Conservation (phyloP, 2,329 filamentous ascomycete genomes). For the Sporothrix inflata region DNA sequence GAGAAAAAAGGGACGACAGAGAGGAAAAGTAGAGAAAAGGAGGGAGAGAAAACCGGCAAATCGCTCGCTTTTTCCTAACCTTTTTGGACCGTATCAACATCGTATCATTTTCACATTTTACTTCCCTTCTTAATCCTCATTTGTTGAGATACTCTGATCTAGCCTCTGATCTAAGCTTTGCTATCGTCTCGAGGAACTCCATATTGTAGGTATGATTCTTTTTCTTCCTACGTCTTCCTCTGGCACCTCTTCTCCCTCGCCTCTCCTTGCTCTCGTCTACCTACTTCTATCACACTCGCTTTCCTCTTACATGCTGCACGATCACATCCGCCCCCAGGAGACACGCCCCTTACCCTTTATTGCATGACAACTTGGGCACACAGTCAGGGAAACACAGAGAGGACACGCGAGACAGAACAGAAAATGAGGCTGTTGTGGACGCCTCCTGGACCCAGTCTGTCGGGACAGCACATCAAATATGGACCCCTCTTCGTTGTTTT, state of each 20-base stretch:
- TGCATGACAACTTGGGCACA: constrained; percentile 11
- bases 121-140: too few species aligned
- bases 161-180: neutral
- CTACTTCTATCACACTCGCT: neutral
- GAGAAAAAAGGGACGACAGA: neutral
- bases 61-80: neutral
- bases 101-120: neutral
- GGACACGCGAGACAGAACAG: neutral
- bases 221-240: neutral
- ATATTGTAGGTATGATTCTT: neutral
- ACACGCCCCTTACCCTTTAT: neutral
- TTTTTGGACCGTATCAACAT: neutral
- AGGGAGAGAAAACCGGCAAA: neutral
- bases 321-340: neutral
- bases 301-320: neutral
- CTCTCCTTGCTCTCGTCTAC: neutral
- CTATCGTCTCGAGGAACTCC: neutral
- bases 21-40: neutral
- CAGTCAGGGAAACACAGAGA: neutral
- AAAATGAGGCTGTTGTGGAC: constrained; percentile 14
- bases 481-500: neutral
- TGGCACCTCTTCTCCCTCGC: too few species aligned
- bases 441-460: constrained; percentile 23
- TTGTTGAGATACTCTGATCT: neutral
- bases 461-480: constrained; percentile 28